Evolutionary conservation across 2,329 filamentous ascomycete species (phyloP), one percentile per base, ranked within the genome.

Genomic region (Aspergillus chevalieri): DNA sequence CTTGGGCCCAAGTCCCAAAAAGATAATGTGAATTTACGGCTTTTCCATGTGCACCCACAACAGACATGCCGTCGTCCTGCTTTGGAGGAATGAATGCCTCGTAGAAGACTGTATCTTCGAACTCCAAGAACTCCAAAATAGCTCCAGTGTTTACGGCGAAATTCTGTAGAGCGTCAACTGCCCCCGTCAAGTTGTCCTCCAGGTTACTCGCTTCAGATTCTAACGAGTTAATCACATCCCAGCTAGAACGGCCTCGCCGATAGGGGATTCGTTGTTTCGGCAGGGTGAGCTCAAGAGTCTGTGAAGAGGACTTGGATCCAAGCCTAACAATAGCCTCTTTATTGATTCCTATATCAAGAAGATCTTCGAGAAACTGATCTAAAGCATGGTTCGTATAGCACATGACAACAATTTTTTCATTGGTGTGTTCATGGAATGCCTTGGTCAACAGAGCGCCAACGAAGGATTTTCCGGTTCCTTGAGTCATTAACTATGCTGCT

Each of bases 381-480:
- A 84, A 65, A 0, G 83, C 82, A 54, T 86, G 84, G 47, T 87
- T 86, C 0, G 84, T 89, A 50, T 82, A 89, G 22, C 79, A 82
- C 2, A 86, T 64, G 0, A 90, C 78, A 0, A 91, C 70, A 0
- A 89, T 78, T 0, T 63, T 78, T 24, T 78, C 70, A 0, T 56
- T 17, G 0, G 78, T 81, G 4, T 73, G 57, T 1, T 78, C 61
- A 17, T 82, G 66, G 0, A 90, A 60, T 0, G 74, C 64, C 47
- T 83, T 82, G 0, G 80, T 78, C 1, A 84, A 70, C 2, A 86
- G 67, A 0, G 85, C 81, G 0, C 87, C 87, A 2, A 88, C 78
- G 53, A 87, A 87, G 0, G 85, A 88, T 56, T 91, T 91, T 1
- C 87, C 87, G 0, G 85, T 90, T 0, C 84, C 83, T 83, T 43